Evolutionary conservation across 495 filamentous ascomycete genomes (phyloP).

Genomic region (Staphylotrichum longicolle): DNA sequence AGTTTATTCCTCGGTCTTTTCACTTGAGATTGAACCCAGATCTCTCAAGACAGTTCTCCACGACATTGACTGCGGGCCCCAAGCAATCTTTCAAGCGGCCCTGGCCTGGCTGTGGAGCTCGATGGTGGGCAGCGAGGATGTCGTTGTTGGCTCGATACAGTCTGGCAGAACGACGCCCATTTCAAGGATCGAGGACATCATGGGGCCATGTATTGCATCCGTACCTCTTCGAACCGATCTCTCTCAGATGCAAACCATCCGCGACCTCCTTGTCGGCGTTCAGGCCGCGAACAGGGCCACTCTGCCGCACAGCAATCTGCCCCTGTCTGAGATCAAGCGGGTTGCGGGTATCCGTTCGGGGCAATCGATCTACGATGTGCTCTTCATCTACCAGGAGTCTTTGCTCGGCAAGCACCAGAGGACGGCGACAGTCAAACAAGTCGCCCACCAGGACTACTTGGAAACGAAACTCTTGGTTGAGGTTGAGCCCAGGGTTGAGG

Average conservation of each 20-base stretch:
- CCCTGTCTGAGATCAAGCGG: constrained; percentile 65
- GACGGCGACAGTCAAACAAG: constrained; percentile 37
- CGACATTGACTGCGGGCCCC: constrained; percentile 38
- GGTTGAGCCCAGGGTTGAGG: constrained; percentile 56
- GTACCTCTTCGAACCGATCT: constrained; percentile 63
- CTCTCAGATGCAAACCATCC: constrained; percentile 44
- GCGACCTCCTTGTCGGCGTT: constrained; percentile 57
- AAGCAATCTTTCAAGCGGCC: constrained; percentile 69
- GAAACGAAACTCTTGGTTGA: constrained; percentile 74
- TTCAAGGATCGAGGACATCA: constrained; percentile 61
- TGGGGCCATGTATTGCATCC: constrained; percentile 70
- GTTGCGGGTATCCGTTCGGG: constrained; percentile 47
- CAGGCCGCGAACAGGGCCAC: constrained; percentile 60
- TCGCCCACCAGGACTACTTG: constrained; percentile 60
- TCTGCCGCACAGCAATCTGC: constrained; percentile 55
- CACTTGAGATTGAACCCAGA: constrained; percentile 27
- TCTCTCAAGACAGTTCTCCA: constrained; percentile 15
- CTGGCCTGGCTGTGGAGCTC: constrained; percentile 62
- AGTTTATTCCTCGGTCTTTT: constrained; percentile 17
- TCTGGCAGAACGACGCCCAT: constrained; percentile 72
- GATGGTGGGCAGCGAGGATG: constrained; percentile 62
- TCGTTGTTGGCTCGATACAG: constrained; percentile 70
- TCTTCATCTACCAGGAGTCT: constrained; percentile 78
- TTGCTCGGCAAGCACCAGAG: constrained; percentile 36
- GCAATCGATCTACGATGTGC: constrained; percentile 60